Evolutionary conservation across 441 rosid genomes (phyloP), one percentile per base, ranked within the genome.

Genomic region (Arabidopsis lyrata): DNA sequence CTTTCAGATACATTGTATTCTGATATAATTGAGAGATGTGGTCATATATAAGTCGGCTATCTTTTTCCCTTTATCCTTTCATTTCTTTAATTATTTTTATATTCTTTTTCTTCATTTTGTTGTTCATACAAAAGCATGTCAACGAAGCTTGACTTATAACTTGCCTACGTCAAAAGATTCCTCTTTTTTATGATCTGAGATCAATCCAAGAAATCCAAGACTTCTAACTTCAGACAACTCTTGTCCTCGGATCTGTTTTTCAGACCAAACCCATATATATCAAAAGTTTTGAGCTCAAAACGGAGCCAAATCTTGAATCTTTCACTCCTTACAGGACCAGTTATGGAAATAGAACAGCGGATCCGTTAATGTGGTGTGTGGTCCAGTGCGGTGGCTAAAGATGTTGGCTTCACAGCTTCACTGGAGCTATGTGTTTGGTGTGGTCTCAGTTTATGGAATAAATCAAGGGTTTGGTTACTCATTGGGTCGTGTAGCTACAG

Each of bases 391-490:
- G 41, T 96, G 99, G 99, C 62, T 93, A 60, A 87, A 78, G 83
- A 91, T 88, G 98, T 88, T 95, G 27, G 76, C 88, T 0, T 53
- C 31, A 48, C 90, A 96, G 85, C 86, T 87, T 65, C 96, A 96
- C 72, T 96, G 97, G 99, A 96, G 96, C 75, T 89, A 90, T 68
- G 97, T 96, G 52, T 82, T 89, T 52, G 98, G 88, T 13, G 98
- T 93, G 63, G 86, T 93, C 71, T 77, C 81, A 27, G 76, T 87
- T 15, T 90, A 93, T 74, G 99, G 99, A 15, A 80, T 93, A 63
- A 93, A 86, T 83, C 98, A 96, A 78, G 98, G 99, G 6, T 77
- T 93, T 2, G 99, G 99, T 12, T 92, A 94, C 53, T 92, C 97
- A 70, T 52, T 96, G 42, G 79, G 79, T 20, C 90, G 89, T 49